Conservation (phyloP, 202 grass and related monocot species). For the Sporobolus alterniflorus region DNA sequence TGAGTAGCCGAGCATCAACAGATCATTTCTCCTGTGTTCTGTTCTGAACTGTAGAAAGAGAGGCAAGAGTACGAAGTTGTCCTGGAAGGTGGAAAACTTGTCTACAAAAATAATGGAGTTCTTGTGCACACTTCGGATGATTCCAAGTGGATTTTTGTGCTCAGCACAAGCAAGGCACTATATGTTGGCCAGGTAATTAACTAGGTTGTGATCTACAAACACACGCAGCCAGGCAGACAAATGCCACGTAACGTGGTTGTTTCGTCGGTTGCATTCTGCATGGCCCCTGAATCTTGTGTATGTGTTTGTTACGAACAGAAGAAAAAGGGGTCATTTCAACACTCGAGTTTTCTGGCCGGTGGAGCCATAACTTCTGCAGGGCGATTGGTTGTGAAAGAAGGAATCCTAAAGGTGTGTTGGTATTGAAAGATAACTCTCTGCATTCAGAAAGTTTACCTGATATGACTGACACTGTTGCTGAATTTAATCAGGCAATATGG, state of each 20-base stretch:
- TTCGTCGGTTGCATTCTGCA: not conserved
- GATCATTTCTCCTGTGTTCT: not conserved
- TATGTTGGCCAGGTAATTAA: constrained; percentile 96
- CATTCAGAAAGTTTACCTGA: constrained; percentile 4
- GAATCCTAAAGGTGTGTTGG: constrained; percentile 67
- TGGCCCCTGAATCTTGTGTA: constrained; percentile 31
- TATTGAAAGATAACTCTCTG: not conserved
- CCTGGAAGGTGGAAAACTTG: constrained; percentile 65
- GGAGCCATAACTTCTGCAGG: constrained; percentile 90
- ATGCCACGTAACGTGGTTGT: not conserved
- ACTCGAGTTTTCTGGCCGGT: constrained; percentile 94
- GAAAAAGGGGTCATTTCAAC: constrained; percentile 96
- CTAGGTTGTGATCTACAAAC: no score
- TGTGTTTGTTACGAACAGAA: constrained; percentile 60
- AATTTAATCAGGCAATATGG: constrained; percentile 81
- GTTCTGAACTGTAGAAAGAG: constrained; percentile 67
- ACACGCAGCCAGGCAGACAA: no score
- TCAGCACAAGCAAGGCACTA: constrained; percentile 71
- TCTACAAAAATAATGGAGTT: constrained; percentile 56
- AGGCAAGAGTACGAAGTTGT: constrained; percentile 86
- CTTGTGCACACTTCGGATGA: constrained; percentile 69
- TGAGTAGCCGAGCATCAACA: not conserved
- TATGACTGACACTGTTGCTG: not conserved
- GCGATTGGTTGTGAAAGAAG: constrained; percentile 84
- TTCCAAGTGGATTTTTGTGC: constrained; percentile 98